phyloP scores from a whole-genome alignment of 1,284 basidiomycete species.

The Papiliotrema terrestris region DNA sequence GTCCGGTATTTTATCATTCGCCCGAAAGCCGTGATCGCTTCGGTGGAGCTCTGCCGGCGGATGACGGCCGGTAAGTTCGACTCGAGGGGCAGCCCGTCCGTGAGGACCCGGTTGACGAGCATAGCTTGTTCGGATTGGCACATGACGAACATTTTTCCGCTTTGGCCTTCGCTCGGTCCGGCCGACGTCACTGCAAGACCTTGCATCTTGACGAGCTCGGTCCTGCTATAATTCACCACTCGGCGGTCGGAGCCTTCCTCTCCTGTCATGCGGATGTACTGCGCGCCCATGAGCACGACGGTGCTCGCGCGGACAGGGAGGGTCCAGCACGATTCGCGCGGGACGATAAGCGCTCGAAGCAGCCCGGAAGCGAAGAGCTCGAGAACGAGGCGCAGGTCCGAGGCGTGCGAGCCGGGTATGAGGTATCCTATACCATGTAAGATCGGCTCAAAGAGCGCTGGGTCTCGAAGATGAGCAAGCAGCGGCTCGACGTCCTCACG shows the following conservation, averaged over 20 bases:
- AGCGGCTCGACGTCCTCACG: constrained; percentile 63
- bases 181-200: constrained; percentile 62
- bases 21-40: constrained; percentile 21
- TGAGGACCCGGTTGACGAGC: constrained; percentile 73
- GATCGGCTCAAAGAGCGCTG: constrained; percentile 66
- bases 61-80: constrained; percentile 59
- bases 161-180: constrained; percentile 16
- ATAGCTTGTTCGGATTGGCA: constrained; percentile 79
- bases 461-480: constrained; percentile 62
- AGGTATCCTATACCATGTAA: constrained; percentile 88
- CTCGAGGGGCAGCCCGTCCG: constrained; percentile 84
- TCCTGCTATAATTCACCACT: constrained; percentile 71
- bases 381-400: constrained; percentile 74
- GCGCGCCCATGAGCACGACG: constrained; percentile 89
- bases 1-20: constrained; percentile 34
- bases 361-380: constrained; percentile 78
- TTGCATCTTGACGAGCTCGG: constrained; percentile 88
- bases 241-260: constrained; percentile 57
- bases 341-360: constrained; percentile 75
- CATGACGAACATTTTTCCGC: constrained; percentile 75
- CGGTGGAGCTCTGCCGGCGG: constrained; percentile 3
- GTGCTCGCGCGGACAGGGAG: constrained; percentile 73
- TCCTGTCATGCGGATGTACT: constrained; percentile 61
- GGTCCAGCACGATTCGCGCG: constrained; percentile 81
- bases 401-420: constrained; percentile 65